phyloP scores from a whole-genome alignment of 768 basidiomycete species.

The Gymnopilus junonius region DNA sequence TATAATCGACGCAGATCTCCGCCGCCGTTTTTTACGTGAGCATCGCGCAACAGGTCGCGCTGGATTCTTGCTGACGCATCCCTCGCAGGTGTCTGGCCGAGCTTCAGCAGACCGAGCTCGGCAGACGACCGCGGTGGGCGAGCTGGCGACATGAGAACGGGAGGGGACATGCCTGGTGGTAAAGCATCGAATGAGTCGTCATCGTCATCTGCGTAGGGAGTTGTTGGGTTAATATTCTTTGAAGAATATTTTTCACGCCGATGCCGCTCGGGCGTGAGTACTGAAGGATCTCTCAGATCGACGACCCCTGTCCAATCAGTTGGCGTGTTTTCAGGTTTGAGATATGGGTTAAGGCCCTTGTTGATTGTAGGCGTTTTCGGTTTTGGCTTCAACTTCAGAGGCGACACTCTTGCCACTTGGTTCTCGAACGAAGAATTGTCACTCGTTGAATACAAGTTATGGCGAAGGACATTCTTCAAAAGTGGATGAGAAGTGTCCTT shows the following conservation, averaged over 20 bases:
- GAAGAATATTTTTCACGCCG: constrained; percentile 34
- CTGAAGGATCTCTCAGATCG: constrained; percentile 63
- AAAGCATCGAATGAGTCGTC: constrained; percentile 58
- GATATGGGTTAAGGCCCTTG: constrained; percentile 63
- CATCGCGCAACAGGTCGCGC: constrained; percentile 62
- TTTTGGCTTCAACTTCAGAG: constrained; percentile 55
- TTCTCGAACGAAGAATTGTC: constrained; percentile 42
- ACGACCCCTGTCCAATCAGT: constrained; percentile 75
- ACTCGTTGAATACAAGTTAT: constrained; percentile 47
- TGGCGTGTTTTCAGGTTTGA: constrained; percentile 53
- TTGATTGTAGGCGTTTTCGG: constrained; percentile 59
- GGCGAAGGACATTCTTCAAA: constrained; percentile 54
- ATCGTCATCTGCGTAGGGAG: constrained; percentile 40
- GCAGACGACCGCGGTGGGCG: constrained; percentile 52
- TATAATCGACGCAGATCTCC: constrained; percentile 18
- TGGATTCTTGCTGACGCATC: constrained; percentile 75
- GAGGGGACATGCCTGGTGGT: constrained; percentile 64
- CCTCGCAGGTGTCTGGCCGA: constrained; percentile 70
- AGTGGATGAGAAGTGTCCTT: constrained; percentile 46
- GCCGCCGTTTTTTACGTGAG: constrained; percentile 43
- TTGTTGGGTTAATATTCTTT: constrained; percentile 17
- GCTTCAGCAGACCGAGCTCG: constrained; percentile 47
- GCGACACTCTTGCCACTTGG: constrained; percentile 42
- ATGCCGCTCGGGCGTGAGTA: constrained; percentile 44
- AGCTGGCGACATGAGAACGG: constrained; percentile 59